Conservation (phyloP, 1,139 yeast genomes). For the Geotrichum candidum region DNA sequence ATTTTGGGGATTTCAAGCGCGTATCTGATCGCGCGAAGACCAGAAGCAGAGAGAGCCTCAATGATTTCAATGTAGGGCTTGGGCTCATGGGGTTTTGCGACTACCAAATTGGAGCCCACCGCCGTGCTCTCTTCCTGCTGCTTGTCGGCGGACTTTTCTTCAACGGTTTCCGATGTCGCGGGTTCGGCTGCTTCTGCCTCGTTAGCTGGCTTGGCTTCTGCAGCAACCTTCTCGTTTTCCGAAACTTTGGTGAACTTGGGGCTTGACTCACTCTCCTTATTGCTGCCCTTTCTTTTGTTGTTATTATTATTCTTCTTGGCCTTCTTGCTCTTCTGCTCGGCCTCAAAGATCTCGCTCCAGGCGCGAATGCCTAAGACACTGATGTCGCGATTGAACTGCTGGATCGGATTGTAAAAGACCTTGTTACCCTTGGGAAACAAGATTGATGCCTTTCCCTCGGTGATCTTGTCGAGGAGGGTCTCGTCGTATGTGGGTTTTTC, state of each 20-base stretch:
- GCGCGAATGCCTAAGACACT: conserved; percentile 82
- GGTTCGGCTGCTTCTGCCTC: conserved; percentile 3
- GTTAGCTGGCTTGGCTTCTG: conserved; percentile 17
- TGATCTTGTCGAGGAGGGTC: conserved; percentile 35
- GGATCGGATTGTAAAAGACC: conserved; percentile 93
- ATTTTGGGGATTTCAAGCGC: conserved; percentile 82
- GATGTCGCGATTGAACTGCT: conserved; percentile 90
- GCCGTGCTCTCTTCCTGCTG: neutral
- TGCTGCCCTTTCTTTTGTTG: conserved; percentile 7
- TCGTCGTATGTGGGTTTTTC: conserved; percentile 1
- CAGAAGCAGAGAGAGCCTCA: conserved; percentile 93
- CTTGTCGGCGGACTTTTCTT: conserved; percentile 8
- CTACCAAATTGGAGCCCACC: conserved; percentile 17
- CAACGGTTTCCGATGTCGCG: conserved; percentile 7
- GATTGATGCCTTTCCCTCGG: conserved; percentile 78
- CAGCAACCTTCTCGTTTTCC: conserved; percentile 23
- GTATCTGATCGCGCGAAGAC: conserved; percentile 86
- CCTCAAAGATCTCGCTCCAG: conserved; percentile 58
- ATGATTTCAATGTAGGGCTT: conserved; percentile 56
- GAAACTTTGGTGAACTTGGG: neutral
- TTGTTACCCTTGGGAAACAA: conserved; percentile 70
- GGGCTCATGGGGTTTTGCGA: conserved; percentile 17
- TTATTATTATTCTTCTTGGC: conserved; percentile 22
- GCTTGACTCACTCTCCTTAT: conserved; percentile 1
- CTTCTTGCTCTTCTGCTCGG: conserved; percentile 29